Evolutionary conservation across 768 basidiomycete genomes (phyloP).

Genomic region (Russula vinacea): DNA sequence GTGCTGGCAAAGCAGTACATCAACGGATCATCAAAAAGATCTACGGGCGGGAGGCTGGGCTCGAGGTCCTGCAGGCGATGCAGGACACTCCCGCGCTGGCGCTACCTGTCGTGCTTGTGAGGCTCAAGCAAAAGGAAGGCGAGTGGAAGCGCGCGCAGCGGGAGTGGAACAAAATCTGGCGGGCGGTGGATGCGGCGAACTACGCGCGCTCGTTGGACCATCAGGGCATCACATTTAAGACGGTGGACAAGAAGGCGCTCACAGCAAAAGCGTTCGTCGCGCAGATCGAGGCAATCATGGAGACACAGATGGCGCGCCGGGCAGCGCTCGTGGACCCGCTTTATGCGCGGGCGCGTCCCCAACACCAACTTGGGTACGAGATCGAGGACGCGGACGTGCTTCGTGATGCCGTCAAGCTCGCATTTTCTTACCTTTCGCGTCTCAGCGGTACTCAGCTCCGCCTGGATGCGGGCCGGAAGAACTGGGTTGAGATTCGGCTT

Average conservation of each 20-base stretch:
- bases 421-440: conserved; percentile 88
- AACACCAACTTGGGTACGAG: conserved; percentile 77
- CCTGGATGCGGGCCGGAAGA: conserved; percentile 67
- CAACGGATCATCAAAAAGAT: conserved; percentile 95
- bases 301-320: conserved; percentile 75
- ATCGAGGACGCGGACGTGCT: conserved; percentile 73
- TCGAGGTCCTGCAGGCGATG: conserved; percentile 81
- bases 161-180: conserved; percentile 99
- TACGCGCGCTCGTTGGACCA: conserved; percentile 93
- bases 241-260: conserved; percentile 81
- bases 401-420: conserved; percentile 85
- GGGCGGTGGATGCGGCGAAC: conserved; percentile 93
- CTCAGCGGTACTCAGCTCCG: conserved; percentile 84
- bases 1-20: conserved; percentile 82
- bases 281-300: conserved; percentile 81
- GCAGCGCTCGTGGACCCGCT: conserved; percentile 56
- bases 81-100: conserved; percentile 89
- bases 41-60: conserved; percentile 81
- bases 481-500: conserved; percentile 78
- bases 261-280: conserved; percentile 71
- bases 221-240: conserved; percentile 87
- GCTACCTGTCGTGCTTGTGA: conserved; percentile 82
- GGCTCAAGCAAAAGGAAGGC: conserved; percentile 94
- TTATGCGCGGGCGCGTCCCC: conserved; percentile 57
- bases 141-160: conserved; percentile 97